Percentiles rank a stretch among this genome's conserved stretches.
Evolutionary conservation across 306 rosid species (phyloP).

Genomic region (Ormosia emarginata): DNA sequence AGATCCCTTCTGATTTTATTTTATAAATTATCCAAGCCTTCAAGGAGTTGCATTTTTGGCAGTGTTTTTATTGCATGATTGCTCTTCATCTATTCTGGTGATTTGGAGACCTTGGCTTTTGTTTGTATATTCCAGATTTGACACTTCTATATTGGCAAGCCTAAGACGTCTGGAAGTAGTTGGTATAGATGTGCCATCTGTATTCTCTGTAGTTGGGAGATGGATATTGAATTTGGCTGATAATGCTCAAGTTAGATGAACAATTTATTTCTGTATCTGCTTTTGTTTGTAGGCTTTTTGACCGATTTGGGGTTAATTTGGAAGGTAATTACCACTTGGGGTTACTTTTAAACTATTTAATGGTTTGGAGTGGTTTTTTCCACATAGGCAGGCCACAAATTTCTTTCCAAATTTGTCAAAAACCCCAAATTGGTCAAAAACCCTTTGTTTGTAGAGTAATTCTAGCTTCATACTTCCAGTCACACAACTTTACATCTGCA

Average conservation of each 20-base stretch:
- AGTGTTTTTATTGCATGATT: slow-evolving; percentile 17
- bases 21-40: background rate
- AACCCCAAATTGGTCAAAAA: no score
- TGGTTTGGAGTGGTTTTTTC: no score
- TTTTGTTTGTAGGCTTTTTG: background rate
- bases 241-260: background rate
- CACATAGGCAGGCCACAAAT: no score
- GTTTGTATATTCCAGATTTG: background rate
- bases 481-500: no score
- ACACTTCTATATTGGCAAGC: background rate
- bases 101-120: slow-evolving; percentile 7
- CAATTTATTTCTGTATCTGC: background rate
- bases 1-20: background rate
- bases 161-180: background rate
- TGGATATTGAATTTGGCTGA: background rate
- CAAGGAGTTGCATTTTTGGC: slow-evolving; percentile 7
- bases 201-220: slow-evolving; percentile 13
- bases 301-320: no score
- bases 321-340: no score
- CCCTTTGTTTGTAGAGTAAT: no score
- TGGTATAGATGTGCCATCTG: slow-evolving; percentile 15
- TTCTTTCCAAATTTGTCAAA: no score
- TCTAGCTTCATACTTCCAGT: no score
- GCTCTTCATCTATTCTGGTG: slow-evolving; percentile 13
- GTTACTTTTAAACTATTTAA: no score